Evolutionary conservation across 2,329 filamentous ascomycete genomes (phyloP).

Genomic region (Ascochyta viciae-villosae): DNA sequence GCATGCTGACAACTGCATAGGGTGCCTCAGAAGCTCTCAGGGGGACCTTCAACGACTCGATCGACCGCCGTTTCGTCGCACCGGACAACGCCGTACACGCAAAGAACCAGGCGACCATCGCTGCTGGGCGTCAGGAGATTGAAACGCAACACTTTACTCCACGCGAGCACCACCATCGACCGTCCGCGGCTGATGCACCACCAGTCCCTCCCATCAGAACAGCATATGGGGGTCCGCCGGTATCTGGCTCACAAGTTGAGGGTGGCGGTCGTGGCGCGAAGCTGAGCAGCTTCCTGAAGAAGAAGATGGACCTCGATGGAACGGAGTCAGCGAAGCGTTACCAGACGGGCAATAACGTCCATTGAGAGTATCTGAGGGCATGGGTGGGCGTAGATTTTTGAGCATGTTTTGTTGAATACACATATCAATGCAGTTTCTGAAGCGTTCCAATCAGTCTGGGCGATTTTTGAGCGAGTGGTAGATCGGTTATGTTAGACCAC

Average conservation of each 20-base stretch:
- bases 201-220: conserved; percentile 22
- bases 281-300: conserved; percentile 44
- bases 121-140: conserved; percentile 42
- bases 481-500: background rate
- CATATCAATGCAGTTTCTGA: background rate
- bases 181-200: conserved; percentile 16
- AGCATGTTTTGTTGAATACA: background rate
- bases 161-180: conserved; percentile 17
- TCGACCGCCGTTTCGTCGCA: conserved; percentile 39
- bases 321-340: background rate
- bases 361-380: background rate
- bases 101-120: conserved; percentile 44
- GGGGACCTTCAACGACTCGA: conserved; percentile 43
- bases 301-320: conserved; percentile 36
- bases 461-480: background rate
- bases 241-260: conserved; percentile 36
- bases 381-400: background rate
- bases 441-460: background rate
- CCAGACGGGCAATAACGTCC: background rate
- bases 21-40: conserved; percentile 47
- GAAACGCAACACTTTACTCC: conserved; percentile 29
- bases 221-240: conserved; percentile 28
- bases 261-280: conserved; percentile 27
- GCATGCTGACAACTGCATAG: conserved; percentile 24
- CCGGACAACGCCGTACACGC: conserved; percentile 36